phyloP scores from a whole-genome alignment of 2,329 filamentous ascomycete species.

The Cyphellophora attinorum region DNA sequence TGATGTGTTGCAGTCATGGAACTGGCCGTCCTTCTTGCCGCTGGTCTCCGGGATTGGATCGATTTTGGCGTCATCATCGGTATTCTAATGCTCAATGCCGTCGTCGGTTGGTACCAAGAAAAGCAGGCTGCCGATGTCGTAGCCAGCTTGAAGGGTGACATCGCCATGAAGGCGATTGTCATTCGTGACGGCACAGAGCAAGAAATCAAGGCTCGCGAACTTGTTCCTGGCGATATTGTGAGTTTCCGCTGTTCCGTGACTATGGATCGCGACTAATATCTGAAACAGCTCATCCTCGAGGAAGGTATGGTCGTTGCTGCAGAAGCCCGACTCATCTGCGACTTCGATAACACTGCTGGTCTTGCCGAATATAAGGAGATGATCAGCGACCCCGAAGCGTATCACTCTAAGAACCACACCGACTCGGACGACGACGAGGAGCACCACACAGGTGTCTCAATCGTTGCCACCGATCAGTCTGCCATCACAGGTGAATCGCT shows the following conservation, averaged over 20 bases:
- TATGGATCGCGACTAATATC: slow-evolving; percentile 12
- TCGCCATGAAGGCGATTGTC: slow-evolving; percentile 63
- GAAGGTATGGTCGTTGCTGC: slow-evolving; percentile 63
- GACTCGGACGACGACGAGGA: slow-evolving; percentile 51
- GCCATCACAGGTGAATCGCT: slow-evolving; percentile 74
- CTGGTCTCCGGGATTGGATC: slow-evolving; percentile 66
- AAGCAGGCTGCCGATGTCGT: slow-evolving; percentile 72
- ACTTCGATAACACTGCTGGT: slow-evolving; percentile 58
- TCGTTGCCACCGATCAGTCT: slow-evolving; percentile 67
- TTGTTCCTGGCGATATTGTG: slow-evolving; percentile 68
- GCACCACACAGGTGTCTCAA: slow-evolving; percentile 54
- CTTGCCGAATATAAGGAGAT: slow-evolving; percentile 60
- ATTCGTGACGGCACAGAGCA: slow-evolving; percentile 59
- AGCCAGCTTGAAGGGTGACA: slow-evolving; percentile 65
- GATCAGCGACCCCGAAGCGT: slow-evolving; percentile 50
- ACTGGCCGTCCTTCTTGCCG: slow-evolving; percentile 62
- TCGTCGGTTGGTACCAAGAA: slow-evolving; percentile 73
- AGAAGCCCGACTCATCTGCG: slow-evolving; percentile 63
- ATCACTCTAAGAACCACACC: slow-evolving; percentile 48
- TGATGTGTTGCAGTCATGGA: slow-evolving; percentile 55
- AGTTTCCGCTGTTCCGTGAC: slow-evolving; percentile 22
- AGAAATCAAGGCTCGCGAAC: slow-evolving; percentile 62
- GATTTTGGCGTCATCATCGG: slow-evolving; percentile 70
- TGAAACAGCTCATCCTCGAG: slow-evolving; percentile 53
- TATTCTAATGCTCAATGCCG: slow-evolving; percentile 65